These are phyloP conservation scores for Kwoniella dendrophila DNA, from an alignment of 768 basidiomycete species.

Conservation along the genomic window DNA sequence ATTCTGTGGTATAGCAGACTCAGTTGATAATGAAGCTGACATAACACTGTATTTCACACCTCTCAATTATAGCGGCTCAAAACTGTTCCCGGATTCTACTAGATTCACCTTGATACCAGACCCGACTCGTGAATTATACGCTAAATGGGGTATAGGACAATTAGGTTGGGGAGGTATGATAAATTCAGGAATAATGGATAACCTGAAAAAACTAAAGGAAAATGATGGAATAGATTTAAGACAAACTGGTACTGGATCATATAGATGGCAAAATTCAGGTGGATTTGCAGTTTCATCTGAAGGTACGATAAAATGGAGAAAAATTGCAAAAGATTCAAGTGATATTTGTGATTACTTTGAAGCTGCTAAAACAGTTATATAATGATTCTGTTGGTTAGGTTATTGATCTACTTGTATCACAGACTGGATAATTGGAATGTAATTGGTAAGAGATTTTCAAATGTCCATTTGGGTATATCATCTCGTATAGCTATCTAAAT, in stretches of 20 bases:
- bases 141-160: conserved; percentile 17
- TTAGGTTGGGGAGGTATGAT: conserved; percentile 16
- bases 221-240: conserved; percentile 10
- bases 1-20: neutral
- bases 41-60: neutral
- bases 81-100: neutral
- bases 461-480: neutral
- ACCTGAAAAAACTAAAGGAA: conserved; percentile 5
- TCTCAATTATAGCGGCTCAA: neutral
- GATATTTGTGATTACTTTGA: conserved; percentile 16
- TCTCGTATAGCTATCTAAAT: neutral
- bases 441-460: no score
- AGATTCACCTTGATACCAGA: conserved; percentile 6
- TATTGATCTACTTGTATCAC: neutral
- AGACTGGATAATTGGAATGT: no score
- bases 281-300: conserved; percentile 9
- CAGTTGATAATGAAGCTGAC: neutral
- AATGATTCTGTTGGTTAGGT: neutral
- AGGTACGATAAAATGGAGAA: conserved; percentile 9
- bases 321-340: conserved; percentile 11
- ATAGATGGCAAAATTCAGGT: conserved; percentile 16
- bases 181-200: neutral
- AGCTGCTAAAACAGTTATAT: conserved; percentile 6
- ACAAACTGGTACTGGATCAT: conserved; percentile 3
- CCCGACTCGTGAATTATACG: conserved; percentile 9